Evolutionary conservation across 2,329 filamentous ascomycete species (phyloP).

Genomic region (Calonectria pteridis): DNA sequence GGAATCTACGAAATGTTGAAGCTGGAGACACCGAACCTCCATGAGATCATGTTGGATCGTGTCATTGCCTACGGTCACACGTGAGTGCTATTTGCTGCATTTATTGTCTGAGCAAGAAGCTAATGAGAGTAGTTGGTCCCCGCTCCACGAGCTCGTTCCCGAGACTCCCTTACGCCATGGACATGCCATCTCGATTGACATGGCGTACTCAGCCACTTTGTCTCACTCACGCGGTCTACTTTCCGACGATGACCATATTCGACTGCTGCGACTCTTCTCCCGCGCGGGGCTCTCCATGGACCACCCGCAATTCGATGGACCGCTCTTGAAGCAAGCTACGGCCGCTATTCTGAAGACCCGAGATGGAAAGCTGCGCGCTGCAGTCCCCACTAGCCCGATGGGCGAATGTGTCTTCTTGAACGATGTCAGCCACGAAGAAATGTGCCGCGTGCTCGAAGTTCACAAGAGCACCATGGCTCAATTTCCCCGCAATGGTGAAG

Average conservation of each 20-base stretch:
- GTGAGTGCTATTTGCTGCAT: slow-evolving; percentile 49
- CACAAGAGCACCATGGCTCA: slow-evolving; percentile 75
- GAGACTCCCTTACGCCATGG: slow-evolving; percentile 78
- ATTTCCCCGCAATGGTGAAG: slow-evolving; percentile 73
- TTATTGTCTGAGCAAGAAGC: not conserved
- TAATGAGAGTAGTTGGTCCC: slow-evolving; percentile 68
- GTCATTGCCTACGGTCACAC: slow-evolving; percentile 83
- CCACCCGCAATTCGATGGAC: slow-evolving; percentile 75
- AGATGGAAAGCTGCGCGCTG: slow-evolving; percentile 75
- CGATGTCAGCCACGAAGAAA: slow-evolving; percentile 72
- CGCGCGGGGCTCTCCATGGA: slow-evolving; percentile 79
- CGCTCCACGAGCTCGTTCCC: slow-evolving; percentile 77
- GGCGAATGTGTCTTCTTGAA: slow-evolving; percentile 78
- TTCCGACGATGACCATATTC: slow-evolving; percentile 69
- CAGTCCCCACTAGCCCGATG: slow-evolving; percentile 73
- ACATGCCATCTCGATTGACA: slow-evolving; percentile 81
- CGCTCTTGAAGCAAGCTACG: slow-evolving; percentile 74
- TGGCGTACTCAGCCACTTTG: slow-evolving; percentile 80
- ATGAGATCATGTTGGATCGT: slow-evolving; percentile 78
- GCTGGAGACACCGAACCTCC: slow-evolving; percentile 79
- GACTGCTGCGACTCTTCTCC: slow-evolving; percentile 76
- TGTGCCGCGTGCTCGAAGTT: slow-evolving; percentile 68
- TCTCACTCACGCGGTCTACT: slow-evolving; percentile 73
- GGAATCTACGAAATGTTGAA: slow-evolving; percentile 81
- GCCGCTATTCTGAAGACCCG: slow-evolving; percentile 78